These are phyloP conservation scores for Echinochloa phyllopogon DNA, from an alignment of 176 grass and related monocot genomes.

Conservation along the genomic window DNA sequence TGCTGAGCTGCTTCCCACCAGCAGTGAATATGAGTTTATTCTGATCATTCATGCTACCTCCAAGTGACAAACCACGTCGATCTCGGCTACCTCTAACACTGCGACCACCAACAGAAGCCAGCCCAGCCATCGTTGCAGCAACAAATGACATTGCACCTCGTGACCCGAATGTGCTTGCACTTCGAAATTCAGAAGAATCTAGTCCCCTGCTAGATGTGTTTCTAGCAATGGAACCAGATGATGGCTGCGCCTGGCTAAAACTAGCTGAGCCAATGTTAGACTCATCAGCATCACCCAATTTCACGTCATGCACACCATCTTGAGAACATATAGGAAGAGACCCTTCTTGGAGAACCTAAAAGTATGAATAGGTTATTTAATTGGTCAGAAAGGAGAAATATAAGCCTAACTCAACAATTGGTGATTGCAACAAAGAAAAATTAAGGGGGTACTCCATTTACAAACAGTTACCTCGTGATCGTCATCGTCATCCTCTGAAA, in stretches of 20 bases:
- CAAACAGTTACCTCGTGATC: constrained; percentile 62
- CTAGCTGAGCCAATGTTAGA: constrained; percentile 54
- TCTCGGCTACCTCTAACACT: constrained; percentile 73
- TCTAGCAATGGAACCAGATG: constrained; percentile 67
- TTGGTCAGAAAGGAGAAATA: constrained; percentile 24
- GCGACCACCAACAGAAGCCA: constrained; percentile 77
- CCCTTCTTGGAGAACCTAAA: constrained; percentile 65
- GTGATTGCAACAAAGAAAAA: background rate
- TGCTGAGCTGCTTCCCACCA: constrained; percentile 86
- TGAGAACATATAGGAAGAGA: constrained; percentile 73
- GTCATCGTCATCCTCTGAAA: constrained; percentile 86
- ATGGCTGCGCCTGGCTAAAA: constrained; percentile 59
- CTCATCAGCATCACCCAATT: constrained; percentile 73
- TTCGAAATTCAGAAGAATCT: constrained; percentile 65
- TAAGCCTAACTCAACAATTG: background rate
- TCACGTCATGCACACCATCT: constrained; percentile 90
- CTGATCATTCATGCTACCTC: constrained; percentile 57
- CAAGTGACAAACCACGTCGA: constrained; percentile 63
- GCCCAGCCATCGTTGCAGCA: constrained; percentile 90
- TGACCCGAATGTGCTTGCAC: constrained; percentile 67
- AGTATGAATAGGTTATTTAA: constrained; percentile 18
- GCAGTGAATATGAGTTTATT: constrained; percentile 79
- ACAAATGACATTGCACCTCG: constrained; percentile 94
- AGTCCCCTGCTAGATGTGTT: constrained; percentile 52
- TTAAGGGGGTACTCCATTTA: background rate